Percentiles rank a stretch among this genome's conserved stretches.
phyloP scores from a whole-genome alignment of 805 yeast species.

The Saturnispora ahearnii region DNA sequence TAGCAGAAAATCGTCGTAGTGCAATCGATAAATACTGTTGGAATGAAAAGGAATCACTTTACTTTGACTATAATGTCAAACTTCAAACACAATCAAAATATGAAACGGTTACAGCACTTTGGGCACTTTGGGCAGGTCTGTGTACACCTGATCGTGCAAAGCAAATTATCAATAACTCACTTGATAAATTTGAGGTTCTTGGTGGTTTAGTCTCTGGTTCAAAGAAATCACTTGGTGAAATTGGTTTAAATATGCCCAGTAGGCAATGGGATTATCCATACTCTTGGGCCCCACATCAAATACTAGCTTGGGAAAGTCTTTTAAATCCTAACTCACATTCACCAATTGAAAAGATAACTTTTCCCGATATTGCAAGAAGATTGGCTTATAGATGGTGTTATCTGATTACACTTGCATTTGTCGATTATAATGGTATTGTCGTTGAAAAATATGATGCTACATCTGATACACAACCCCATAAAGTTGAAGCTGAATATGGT shows the following conservation, averaged over 20 bases:
- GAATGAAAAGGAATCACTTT: conserved; percentile 73
- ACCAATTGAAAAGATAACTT: conserved; percentile 7
- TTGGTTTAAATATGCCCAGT: conserved; percentile 64
- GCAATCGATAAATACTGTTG: conserved; percentile 65
- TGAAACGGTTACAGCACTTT: conserved; percentile 83
- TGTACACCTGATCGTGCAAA: conserved; percentile 58
- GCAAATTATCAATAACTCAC: conserved; percentile 43
- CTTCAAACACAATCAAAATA: conserved; percentile 47
- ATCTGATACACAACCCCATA: conserved; percentile 72
- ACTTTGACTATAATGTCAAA: conserved; percentile 74
- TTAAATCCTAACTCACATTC: conserved; percentile 52
- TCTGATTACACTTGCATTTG: conserved; percentile 82
- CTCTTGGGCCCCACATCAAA: conserved; percentile 99
- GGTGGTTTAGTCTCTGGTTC: conserved; percentile 92
- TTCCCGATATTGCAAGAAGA: conserved; percentile 49
- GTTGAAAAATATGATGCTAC: conserved; percentile 94
- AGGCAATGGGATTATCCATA: conserved; percentile 98
- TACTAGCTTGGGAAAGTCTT: conserved; percentile 86
- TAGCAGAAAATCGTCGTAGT: conserved; percentile 45
- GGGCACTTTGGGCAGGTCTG: conserved; percentile 89
- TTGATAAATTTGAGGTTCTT: conserved; percentile 65
- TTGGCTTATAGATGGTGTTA: conserved; percentile 82
- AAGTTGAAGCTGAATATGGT: conserved; percentile 93
- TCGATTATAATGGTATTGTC: conserved; percentile 87
- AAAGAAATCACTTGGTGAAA: conserved; percentile 57